Base-by-base conservation (phyloP, 2,329 filamentous ascomycete species). In the Ilyonectria destructans region DNA sequence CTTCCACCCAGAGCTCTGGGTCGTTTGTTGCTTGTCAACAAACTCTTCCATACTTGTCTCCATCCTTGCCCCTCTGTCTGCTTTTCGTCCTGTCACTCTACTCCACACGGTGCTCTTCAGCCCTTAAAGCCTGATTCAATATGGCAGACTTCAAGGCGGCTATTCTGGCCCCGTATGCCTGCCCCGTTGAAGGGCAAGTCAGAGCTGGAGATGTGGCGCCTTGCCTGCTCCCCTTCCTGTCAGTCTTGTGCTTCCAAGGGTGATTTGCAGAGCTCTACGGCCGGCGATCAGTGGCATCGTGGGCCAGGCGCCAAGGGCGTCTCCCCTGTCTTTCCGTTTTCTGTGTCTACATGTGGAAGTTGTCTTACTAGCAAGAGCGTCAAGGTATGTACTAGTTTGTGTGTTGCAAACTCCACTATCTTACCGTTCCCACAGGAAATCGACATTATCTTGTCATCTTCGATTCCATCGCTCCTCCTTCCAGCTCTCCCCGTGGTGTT, bases 191-290 rank as follows among this genome's bases (percentile, higher is more conserved):
- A 84, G 59, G 87, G 85, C 65, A 88, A 87, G 77, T 88, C 88
- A 48, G 93, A 96, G 80, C 83, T 93, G 71, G 88, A 91, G 48
- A 95, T 95, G 92, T 94, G 93, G 88, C 88, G 88, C 75, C 83
- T 96, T 58, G 85, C 90, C 40, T 90, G 89, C 79, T 87, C 88
- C 55, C 83, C 77, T 33, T 81, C 77, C 62, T 97, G 94, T 79
- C 90, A 95, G 76, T 89, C 91, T 72, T 96, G 94, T 80, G 83
- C 81, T 61, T 88, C 84, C 69, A 74, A 71, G 57, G 79, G 77
- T 69, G 67, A 69, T 19, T 40, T 54, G 48, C 62, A 65, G 46
- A 51, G 35, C 9, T 21, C 49, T 21, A 15, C 68, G 77, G 67
- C 73, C 79, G 68, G 77, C 26, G 83, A 82, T 76, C 82, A 84